A percentile compares a stretch with the other conserved stretches of the same genome.
These are phyloP conservation scores for Candida vartiovaarae DNA, from an alignment of 805 yeast species.

Conservation along the genomic window DNA sequence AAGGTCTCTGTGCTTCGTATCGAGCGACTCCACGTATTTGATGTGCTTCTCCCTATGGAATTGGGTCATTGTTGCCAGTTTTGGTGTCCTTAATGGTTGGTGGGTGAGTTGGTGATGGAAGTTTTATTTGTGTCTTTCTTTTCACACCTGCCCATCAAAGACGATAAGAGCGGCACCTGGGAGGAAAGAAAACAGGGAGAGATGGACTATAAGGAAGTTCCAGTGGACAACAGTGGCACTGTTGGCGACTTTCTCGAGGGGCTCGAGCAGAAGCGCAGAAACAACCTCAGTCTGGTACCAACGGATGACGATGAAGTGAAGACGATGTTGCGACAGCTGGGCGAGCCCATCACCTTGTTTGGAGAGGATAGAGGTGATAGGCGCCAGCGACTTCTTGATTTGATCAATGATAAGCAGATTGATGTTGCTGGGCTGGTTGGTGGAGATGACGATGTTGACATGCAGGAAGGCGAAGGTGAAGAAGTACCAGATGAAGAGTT, in stretches of 20 bases:
- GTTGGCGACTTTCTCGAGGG: slow-evolving; percentile 23
- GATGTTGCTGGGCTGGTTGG: slow-evolving; percentile 11
- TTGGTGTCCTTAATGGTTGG: not conserved
- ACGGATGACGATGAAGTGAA: slow-evolving; percentile 62
- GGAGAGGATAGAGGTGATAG: slow-evolving; percentile 59
- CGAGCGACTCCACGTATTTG: slow-evolving; percentile 46
- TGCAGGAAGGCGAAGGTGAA: slow-evolving; percentile 26
- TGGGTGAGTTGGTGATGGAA: not conserved
- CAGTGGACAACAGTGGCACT: slow-evolving; percentile 22
- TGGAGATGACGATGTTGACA: slow-evolving; percentile 13
- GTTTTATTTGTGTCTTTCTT: not conserved
- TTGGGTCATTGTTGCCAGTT: not conserved
- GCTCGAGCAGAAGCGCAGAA: slow-evolving; percentile 23
- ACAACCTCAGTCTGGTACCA: slow-evolving; percentile 38
- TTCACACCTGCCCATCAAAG: not conserved
- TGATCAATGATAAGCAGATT: slow-evolving; percentile 31
- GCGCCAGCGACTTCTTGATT: slow-evolving; percentile 47
- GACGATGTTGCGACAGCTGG: slow-evolving; percentile 36
- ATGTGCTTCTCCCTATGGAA: slow-evolving; percentile 45
- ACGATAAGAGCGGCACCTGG: too few relatives aligned
- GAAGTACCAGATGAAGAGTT: slow-evolving; percentile 70
- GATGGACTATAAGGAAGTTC: slow-evolving; percentile 18
- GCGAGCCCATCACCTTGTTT: slow-evolving; percentile 48
- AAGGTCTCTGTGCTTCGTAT: slow-evolving; percentile 47
- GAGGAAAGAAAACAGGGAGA: not conserved